Evolutionary conservation across 2,329 filamentous ascomycete species (phyloP).

Genomic region (Diaporthe sp.): DNA sequence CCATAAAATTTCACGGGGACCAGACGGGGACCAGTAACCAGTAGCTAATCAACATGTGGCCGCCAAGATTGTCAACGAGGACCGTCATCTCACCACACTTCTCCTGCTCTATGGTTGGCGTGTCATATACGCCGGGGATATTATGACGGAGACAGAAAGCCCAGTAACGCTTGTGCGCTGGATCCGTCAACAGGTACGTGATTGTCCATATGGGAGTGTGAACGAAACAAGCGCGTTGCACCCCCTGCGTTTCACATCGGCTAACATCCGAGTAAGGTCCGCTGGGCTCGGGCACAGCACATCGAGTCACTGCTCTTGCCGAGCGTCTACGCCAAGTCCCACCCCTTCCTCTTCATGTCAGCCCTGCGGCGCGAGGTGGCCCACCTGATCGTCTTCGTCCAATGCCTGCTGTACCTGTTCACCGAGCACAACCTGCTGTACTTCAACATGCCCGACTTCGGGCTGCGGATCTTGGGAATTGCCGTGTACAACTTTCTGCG

Average conservation of each 20-base stretch:
- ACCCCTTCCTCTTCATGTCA: conserved; percentile 47
- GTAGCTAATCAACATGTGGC: not conserved
- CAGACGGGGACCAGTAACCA: too few relatives aligned
- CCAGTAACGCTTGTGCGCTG: conserved; percentile 47
- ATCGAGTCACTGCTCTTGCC: conserved; percentile 49
- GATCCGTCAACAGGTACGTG: conserved; percentile 49
- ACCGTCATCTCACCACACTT: conserved; percentile 49
- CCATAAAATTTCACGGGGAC: too few relatives aligned
- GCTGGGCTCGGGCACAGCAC: conserved; percentile 47
- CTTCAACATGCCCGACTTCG: conserved; percentile 43
- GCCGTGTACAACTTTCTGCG: conserved; percentile 44
- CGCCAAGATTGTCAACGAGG: conserved; percentile 47
- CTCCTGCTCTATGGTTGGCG: conserved; percentile 47
- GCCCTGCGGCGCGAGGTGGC: conserved; percentile 44
- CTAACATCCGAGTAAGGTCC: not conserved
- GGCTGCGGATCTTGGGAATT: conserved; percentile 42
- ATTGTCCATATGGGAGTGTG: too few relatives aligned
- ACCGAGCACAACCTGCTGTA: conserved; percentile 40
- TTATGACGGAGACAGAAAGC: conserved; percentile 48
- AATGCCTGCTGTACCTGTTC: conserved; percentile 43
- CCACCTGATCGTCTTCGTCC: conserved; percentile 43
- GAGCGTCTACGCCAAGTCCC: conserved; percentile 46
- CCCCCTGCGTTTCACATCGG: not conserved
- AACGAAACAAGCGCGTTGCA: not conserved
- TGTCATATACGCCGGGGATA: conserved; percentile 46